These are phyloP conservation scores for Ramaria rubella DNA, from an alignment of 768 basidiomycete genomes.

Conservation along the genomic window DNA sequence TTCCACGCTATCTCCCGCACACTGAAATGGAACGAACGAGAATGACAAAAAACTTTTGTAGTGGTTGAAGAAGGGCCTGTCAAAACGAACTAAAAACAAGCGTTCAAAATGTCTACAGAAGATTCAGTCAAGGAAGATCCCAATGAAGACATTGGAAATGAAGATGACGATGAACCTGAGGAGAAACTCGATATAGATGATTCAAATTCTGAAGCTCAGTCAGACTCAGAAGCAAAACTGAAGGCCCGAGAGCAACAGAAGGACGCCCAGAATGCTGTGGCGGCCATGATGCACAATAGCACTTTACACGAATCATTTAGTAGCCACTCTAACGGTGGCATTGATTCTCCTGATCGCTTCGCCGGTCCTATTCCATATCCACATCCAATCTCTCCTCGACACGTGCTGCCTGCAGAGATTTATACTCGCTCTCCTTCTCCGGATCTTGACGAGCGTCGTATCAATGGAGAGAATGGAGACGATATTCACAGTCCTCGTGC, in stretches of 20 bases:
- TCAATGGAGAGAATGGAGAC: conserved; percentile 44
- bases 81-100: conserved; percentile 26
- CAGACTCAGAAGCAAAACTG: conserved; percentile 10
- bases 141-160: conserved; percentile 33
- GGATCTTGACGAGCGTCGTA: conserved; percentile 28
- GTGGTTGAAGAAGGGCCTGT: conserved; percentile 85
- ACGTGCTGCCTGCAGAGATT: conserved; percentile 43
- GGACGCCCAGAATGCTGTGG: conserved; percentile 7
- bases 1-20: conserved; percentile 96
- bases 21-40: conserved; percentile 98
- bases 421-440: conserved; percentile 38
- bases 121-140: conserved; percentile 27
- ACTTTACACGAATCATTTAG: conserved; percentile 36
- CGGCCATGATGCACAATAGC: conserved; percentile 11
- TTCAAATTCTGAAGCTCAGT: conserved; percentile 54
- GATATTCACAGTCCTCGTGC: conserved; percentile 38
- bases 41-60: conserved; percentile 97
- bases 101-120: conserved; percentile 9
- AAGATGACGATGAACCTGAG: conserved; percentile 47
- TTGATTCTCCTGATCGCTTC: conserved; percentile 59
- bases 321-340: conserved; percentile 28
- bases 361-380: conserved; percentile 46
- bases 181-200: conserved; percentile 91
- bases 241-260: conserved; percentile 16
- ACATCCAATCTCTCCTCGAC: conserved; percentile 39